Conservation (phyloP, 805 yeast genomes). For the Cyberlindnera euphorbiiphila region DNA sequence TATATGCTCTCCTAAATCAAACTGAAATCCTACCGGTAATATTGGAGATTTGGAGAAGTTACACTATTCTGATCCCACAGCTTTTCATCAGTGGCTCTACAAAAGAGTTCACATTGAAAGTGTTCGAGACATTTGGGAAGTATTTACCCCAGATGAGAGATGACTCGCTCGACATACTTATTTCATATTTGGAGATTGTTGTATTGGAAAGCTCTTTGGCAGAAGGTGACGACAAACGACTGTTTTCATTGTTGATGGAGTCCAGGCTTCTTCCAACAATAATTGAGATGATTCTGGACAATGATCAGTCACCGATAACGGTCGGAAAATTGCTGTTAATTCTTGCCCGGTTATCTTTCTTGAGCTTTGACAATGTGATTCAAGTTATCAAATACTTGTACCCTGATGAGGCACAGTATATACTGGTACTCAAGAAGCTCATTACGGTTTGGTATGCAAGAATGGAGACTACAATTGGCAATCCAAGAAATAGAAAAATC, state of each 20-base stretch:
- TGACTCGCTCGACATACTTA: conserved; percentile 56
- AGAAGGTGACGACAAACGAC: conserved; percentile 18
- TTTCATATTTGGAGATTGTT: conserved; percentile 51
- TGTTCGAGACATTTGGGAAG: conserved; percentile 47
- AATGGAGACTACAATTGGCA: conserved; percentile 54
- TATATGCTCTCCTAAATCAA: conserved; percentile 58
- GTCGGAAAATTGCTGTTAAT: conserved; percentile 33
- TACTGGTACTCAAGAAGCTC: conserved; percentile 28
- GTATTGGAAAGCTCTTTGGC: conserved; percentile 20
- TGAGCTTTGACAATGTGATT: conserved; percentile 29
- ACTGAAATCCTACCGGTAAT: conserved; percentile 72
- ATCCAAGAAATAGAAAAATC: conserved; percentile 71
- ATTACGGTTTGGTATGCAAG: conserved; percentile 40
- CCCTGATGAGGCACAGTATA: conserved; percentile 26
- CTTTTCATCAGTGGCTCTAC: conserved; percentile 34
- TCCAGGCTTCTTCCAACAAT: conserved; percentile 27
- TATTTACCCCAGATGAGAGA: conserved; percentile 64
- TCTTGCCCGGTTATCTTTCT: conserved; percentile 34
- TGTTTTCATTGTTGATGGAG: conserved; percentile 24
- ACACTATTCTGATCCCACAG: conserved; percentile 46
- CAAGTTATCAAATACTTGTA: conserved; percentile 29
- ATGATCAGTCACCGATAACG: conserved; percentile 31
- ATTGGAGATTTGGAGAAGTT: conserved; percentile 59
- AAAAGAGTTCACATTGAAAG: conserved; percentile 32
- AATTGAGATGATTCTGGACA: conserved; percentile 28